Percentiles rank a stretch among this genome's conserved stretches.
Conservation (phyloP, 2,329 filamentous ascomycete species). For the Alternaria gansuensis region DNA sequence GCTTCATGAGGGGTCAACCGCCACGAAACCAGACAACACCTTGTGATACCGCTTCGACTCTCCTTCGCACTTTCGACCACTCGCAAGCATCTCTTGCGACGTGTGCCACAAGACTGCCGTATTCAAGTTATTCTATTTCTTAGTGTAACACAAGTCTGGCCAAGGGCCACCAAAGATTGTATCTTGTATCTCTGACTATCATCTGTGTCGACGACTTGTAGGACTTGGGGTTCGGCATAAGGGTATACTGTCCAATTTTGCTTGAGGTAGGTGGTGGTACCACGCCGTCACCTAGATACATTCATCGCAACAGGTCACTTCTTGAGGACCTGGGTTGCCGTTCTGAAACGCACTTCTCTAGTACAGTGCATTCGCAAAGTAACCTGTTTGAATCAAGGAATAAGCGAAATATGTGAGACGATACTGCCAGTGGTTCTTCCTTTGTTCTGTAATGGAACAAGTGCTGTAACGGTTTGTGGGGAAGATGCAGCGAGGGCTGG, state of each 20-base stretch:
- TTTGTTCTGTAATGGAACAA: neutral
- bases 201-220: neutral
- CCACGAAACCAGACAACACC: neutral
- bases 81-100: neutral
- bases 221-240: neutral
- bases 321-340: neutral
- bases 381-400: neutral
- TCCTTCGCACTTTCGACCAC: neutral
- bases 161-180: slow-evolving; percentile 17
- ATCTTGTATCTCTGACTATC: slow-evolving; percentile 2
- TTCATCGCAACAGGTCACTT: neutral
- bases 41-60: neutral
- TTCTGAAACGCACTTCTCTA: neutral
- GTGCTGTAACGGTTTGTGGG: neutral
- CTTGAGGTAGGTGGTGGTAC: neutral
- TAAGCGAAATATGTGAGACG: neutral
- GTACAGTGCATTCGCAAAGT: neutral
- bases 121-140: neutral
- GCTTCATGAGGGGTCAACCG: slow-evolving; percentile 4
- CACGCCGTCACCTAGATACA: neutral
- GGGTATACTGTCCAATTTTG: neutral
- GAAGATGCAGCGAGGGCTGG: neutral
- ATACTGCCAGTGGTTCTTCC: neutral
- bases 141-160: slow-evolving; percentile 9
- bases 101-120: neutral